A percentile compares a stretch with the other conserved stretches of the same genome.
Evolutionary conservation across 192 early-diverging fungal genomes (phyloP).

Genomic region (Coemansia sp.): DNA sequence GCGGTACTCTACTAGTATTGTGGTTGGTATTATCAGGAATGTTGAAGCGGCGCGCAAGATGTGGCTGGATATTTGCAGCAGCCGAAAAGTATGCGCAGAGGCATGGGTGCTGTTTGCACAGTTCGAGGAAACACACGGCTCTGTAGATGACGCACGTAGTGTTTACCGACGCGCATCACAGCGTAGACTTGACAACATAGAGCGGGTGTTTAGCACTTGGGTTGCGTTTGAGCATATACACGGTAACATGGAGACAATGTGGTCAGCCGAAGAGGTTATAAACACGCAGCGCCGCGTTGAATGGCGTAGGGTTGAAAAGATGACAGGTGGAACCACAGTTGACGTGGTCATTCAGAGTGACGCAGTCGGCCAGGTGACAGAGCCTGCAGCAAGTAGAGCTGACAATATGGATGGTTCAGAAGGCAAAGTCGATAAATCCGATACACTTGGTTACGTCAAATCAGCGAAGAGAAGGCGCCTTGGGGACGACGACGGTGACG

Average conservation of each 20-base stretch:
- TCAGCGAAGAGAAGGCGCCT: neutral
- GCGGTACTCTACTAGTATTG: conserved; percentile 21
- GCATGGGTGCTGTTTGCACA: conserved; percentile 44
- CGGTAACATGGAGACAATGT: conserved; percentile 11
- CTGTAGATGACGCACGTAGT: conserved; percentile 19
- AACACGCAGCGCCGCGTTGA: conserved; percentile 20
- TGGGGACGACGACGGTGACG: neutral
- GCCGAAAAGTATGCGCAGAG: conserved; percentile 26
- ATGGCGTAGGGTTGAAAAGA: conserved; percentile 21
- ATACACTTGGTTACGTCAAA: neutral
- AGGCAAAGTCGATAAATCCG: too few relatives aligned
- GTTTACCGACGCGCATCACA: conserved; percentile 44
- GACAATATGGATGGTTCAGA: neutral
- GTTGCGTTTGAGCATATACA: conserved; percentile 23
- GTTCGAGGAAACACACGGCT: conserved; percentile 26
- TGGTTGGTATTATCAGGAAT: neutral
- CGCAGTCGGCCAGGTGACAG: neutral
- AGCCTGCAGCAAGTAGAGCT: neutral
- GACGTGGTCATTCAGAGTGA: too few relatives aligned
- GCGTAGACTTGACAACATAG: conserved; percentile 38
- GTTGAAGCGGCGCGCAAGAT: conserved; percentile 15
- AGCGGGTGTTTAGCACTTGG: conserved; percentile 39
- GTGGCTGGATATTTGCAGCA: conserved; percentile 39
- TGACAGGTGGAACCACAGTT: neutral
- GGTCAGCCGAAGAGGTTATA: conserved; percentile 19